Base-by-base conservation (phyloP, 768 basidiomycete species). In the Pulveroboletus sp. region DNA sequence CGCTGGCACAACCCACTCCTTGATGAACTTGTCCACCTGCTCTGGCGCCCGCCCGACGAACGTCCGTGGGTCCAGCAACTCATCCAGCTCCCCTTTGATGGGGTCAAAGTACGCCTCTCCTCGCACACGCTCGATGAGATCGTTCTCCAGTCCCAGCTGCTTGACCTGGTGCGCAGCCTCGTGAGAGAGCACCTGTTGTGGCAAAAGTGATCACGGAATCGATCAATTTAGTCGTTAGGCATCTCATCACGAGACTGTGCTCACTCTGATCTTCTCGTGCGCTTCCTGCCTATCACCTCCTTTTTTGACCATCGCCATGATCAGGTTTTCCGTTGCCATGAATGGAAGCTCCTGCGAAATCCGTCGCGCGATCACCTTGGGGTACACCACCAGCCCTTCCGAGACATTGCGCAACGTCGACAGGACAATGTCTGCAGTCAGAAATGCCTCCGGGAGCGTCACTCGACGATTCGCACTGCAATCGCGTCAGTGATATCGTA, bases 311-410 rank as follows among this genome's bases (percentile, higher is more conserved):
- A 99, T 82, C 2, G 93, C 93, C 96, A 99, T 98, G 72, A 98
- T 98, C 70, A 99, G 80, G 68, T 99, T 99, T 71, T 99, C 96
- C 2, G 96, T 99, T 5, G 95, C 93, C 96, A 99, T 98, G 79
- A 98, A 98, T 1, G 96, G 96, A 29, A 99, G 78, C 68, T 99
- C 96, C 68, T 97, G 91, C 3, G 83, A 69, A 67, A 99, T 94
- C 31, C 92, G 84, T 35, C 93, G 82, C 10, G 79, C 90, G 56
- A 99, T 98, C 53, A 99, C 95, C 66, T 82, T 86, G 10, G 96
- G 96, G 68, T 98, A 98, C 47, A 99, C 94, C n/a, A 98, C 93
- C n/a, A 99, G 79, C 0, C 95, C 96, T 71, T 98, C 96, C 3
- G 89, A 89, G 61, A 99, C 86, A 68, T 98, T 98, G 65, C 95